Percentiles rank a stretch among this genome's conserved stretches.
These are phyloP conservation scores for Calendula officinalis DNA, from an alignment of 129 eudicot genomes.

Conservation along the genomic window DNA sequence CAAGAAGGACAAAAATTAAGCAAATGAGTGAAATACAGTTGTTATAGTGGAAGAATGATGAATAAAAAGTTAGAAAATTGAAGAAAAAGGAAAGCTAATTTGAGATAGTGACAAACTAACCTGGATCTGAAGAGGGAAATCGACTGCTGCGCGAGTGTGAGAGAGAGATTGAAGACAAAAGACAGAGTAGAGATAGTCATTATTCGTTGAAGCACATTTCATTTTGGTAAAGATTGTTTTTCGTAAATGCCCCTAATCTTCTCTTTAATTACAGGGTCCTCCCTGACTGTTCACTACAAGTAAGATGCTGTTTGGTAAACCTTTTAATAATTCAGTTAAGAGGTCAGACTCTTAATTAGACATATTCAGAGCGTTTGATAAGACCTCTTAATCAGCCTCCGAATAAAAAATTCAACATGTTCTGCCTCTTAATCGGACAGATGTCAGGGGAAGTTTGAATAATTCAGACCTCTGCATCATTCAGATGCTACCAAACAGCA, in stretches of 20 bases:
- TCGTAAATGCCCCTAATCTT: slow-evolving; percentile 15
- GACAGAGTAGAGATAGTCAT: slow-evolving; percentile 25
- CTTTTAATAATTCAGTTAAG: too few relatives aligned
- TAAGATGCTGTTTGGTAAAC: too few relatives aligned
- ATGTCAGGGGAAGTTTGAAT: too few relatives aligned
- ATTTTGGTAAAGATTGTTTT: slow-evolving; percentile 20
- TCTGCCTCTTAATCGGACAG: too few relatives aligned
- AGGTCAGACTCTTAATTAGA: too few relatives aligned
- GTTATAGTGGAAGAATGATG: slow-evolving; percentile 5
- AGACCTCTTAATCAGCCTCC: too few relatives aligned
- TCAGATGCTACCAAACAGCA: too few relatives aligned
- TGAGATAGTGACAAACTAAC: slow-evolving; percentile 29
- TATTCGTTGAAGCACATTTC: slow-evolving; percentile 5
- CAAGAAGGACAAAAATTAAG: background rate
- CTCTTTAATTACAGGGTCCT: background rate
- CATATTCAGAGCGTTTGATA: too few relatives aligned
- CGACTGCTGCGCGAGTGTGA: slow-evolving; percentile 10
- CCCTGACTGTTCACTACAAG: background rate
- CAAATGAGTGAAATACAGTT: background rate
- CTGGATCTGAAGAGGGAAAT: slow-evolving; percentile 38
- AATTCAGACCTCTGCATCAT: too few relatives aligned
- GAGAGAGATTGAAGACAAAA: slow-evolving; percentile 32
- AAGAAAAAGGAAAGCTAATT: background rate
- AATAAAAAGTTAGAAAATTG: background rate
- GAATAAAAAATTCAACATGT: too few relatives aligned